phyloP scores from a whole-genome alignment of 441 rosid genomes.

The Croton laevigatus region DNA sequence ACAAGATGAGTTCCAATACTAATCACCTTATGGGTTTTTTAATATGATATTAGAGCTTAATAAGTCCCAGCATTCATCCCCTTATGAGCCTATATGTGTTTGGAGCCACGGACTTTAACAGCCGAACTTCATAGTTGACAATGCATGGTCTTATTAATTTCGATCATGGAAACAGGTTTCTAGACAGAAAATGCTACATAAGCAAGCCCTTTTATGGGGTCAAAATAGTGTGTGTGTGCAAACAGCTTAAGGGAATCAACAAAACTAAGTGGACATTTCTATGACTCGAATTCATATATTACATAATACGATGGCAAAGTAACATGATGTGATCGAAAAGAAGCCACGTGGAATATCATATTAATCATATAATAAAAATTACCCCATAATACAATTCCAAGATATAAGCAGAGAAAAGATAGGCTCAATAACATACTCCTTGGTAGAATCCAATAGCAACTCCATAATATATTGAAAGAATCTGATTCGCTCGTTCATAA shows the following conservation, averaged over 20 bases:
- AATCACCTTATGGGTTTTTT: no score
- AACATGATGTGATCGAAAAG: not conserved
- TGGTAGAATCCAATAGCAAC: slow-evolving; percentile 97
- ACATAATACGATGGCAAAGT: not conserved
- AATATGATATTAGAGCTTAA: no score
- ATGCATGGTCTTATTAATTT: not conserved
- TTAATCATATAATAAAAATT: not conserved
- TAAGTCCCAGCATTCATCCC: no score
- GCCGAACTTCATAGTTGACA: slow-evolving; percentile 13
- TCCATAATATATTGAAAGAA: slow-evolving; percentile 61
- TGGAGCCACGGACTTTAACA: no score
- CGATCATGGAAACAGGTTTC: slow-evolving; percentile 6
- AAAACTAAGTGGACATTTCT: not conserved
- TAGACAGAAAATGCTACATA: not conserved
- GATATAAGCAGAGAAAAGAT: not conserved
- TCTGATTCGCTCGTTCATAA: slow-evolving; percentile 84
- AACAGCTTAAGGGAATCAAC: not conserved
- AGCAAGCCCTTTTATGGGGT: not conserved
- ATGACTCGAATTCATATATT: not conserved
- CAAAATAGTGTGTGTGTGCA: not conserved
- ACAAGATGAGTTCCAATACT: no score
- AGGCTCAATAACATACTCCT: slow-evolving; percentile 65
- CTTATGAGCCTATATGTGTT: no score
- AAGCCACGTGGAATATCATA: not conserved
- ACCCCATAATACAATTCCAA: not conserved